Percentiles rank a stretch among this genome's conserved stretches.
These are phyloP conservation scores for Typha latifolia DNA, from an alignment of 176 grass and related monocot genomes.

Conservation along the genomic window DNA sequence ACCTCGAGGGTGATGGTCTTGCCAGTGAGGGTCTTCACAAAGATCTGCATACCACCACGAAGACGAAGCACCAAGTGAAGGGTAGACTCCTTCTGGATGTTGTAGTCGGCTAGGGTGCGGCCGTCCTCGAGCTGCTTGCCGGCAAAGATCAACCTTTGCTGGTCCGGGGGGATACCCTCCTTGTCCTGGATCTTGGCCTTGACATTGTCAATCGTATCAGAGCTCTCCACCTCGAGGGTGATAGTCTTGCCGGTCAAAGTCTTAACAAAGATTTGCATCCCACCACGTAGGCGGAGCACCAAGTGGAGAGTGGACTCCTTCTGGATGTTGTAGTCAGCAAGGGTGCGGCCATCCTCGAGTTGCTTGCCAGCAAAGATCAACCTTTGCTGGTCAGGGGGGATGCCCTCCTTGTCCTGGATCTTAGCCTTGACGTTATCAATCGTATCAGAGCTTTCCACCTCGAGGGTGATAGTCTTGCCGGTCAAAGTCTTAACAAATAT, in stretches of 20 bases:
- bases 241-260: no score
- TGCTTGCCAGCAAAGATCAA: conserved; percentile 55
- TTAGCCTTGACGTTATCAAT: conserved; percentile 52
- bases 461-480: conserved; percentile 49
- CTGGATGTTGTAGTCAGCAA: conserved; percentile 67
- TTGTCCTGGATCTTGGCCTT: no score
- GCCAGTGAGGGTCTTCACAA: conserved; percentile 27
- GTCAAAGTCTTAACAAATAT: no score
- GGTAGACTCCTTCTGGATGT: conserved; percentile 7
- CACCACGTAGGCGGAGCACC: conserved; percentile 18
- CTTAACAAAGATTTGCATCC: not conserved
- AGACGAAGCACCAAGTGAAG: no score
- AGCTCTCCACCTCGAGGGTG: no score
- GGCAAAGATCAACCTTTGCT: conserved; percentile 12
- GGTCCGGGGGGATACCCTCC: not conserved
- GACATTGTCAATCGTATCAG: no score
- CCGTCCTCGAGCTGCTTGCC: conserved; percentile 13
- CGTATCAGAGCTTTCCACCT: conserved; percentile 49
- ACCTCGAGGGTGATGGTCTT: conserved; percentile 32
- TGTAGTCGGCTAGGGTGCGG: conserved; percentile 2
- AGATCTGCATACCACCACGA: conserved; percentile 26
- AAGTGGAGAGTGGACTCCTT: conserved; percentile 66
- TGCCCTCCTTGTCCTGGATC: conserved; percentile 71
- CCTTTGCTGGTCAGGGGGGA: conserved; percentile 57
- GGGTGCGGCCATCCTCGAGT: conserved; percentile 51